Base-by-base conservation (phyloP, 495 filamentous ascomycete species). In the Hypomontagnella monticulosa region DNA sequence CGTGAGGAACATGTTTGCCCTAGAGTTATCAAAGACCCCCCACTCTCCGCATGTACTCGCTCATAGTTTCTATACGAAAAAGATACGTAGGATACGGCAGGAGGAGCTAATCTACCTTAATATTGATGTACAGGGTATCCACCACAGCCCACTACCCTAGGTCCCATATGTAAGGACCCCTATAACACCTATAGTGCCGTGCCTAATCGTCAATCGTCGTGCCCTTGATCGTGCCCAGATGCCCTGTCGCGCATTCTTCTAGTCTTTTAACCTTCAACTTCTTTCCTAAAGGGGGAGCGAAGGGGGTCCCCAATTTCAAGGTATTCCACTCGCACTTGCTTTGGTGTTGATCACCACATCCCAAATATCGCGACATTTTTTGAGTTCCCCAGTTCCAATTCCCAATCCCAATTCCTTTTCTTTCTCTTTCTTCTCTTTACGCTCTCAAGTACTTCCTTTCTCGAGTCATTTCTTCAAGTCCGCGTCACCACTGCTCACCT, bases 331-430 rank as follows among this genome's bases (percentile, higher is more conserved):
- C 44, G 19, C 52, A 49, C 18, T 42, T 46, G 43, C 59, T 63
- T 54, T 57, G 66, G 66, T 63, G 60, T 69, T 69, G 66, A 69
- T 69, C 66, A 63, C 60, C 60, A 33, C 6, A 33, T 50, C 66
- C 66, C 63, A 63, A 55, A 69, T 50, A 69, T 69, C 66, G 60
- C 59, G 65, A 68, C 32, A 66, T 66, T 66, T 53, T 66, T 66
- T 53, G 48, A 32, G 40, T 57, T 44, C 47, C 59, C 65, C 43
- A 48, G 47, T 63, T 59, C 50, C 59, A n/a, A n/a, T n/a, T n/a
- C n/a, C n/a, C n/a, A n/a, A n/a, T 41, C 42, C 50, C 36, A 38
- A 38, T 2, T 38, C 8, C 11, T 38, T 38, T 51, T 18, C 20
- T 5, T 40, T 41, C 41, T 43, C 18, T 19, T 43, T 15, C 11